These are phyloP conservation scores for Amanita brunnescens DNA, from an alignment of 768 basidiomycete species.

Conservation along the genomic window DNA sequence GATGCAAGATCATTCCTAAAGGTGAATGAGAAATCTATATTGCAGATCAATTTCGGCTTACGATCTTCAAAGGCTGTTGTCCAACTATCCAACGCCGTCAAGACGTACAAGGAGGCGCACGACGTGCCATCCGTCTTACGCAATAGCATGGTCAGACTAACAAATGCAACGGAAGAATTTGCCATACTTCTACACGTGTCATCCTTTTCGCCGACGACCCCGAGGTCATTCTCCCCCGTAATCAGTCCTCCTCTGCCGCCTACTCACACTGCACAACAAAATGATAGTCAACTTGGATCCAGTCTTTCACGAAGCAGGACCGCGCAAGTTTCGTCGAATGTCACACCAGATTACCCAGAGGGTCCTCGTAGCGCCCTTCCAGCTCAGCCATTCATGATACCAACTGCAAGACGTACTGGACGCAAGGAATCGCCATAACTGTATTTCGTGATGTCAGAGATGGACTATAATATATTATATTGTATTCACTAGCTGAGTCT, in stretches of 20 bases:
- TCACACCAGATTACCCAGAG: background rate
- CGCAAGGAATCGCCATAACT: constrained; percentile 4
- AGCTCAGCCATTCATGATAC: constrained; percentile 14
- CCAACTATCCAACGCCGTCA: constrained; percentile 65
- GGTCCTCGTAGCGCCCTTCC: constrained; percentile 10
- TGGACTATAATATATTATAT: background rate
- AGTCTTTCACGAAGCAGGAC: constrained; percentile 55
- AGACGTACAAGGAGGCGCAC: constrained; percentile 51
- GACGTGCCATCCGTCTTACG: constrained; percentile 49
- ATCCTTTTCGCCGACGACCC: constrained; percentile 56
- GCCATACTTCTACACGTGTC: constrained; percentile 82
- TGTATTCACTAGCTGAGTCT: background rate
- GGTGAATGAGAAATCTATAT: constrained; percentile 30
- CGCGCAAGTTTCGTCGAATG: constrained; percentile 35
- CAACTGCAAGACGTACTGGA: constrained; percentile 8
- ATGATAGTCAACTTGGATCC: constrained; percentile 42
- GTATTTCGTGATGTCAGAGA: background rate
- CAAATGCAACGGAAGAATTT: constrained; percentile 80
- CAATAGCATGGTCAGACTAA: constrained; percentile 65
- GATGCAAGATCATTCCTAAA: constrained; percentile 78
- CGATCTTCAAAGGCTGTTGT: constrained; percentile 51
- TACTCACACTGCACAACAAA: constrained; percentile 15
- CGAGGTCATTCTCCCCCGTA: constrained; percentile 50
- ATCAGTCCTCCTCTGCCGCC: constrained; percentile 25
- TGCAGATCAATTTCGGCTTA: constrained; percentile 2